phyloP scores from a whole-genome alignment of 2,329 filamentous ascomycete species.

The Conoideocrella luteorostrata region DNA sequence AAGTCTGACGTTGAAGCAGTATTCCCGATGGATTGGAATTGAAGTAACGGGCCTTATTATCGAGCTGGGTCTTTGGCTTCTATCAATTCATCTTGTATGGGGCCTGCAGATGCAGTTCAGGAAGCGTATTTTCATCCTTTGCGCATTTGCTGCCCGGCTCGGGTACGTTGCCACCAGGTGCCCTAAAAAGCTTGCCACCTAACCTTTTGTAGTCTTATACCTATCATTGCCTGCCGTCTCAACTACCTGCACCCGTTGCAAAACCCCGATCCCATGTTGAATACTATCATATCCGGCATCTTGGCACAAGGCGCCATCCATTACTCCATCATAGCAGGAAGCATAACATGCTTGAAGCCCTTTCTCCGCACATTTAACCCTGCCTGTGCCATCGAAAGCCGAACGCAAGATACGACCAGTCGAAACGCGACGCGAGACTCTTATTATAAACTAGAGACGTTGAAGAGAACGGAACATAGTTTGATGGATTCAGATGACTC shows the following conservation, averaged over 20 bases:
- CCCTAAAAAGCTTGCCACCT: background rate
- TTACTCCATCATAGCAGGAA: constrained; percentile 8
- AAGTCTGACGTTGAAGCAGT: too few species aligned
- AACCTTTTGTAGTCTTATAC: background rate
- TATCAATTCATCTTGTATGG: constrained; percentile 8
- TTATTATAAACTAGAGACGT: constrained; percentile 6
- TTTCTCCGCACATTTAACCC: constrained; percentile 9
- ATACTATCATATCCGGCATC: constrained; percentile 6
- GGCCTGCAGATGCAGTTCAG: constrained; percentile 5
- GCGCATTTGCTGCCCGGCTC: constrained; percentile 9
- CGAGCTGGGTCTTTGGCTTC: constrained; percentile 7
- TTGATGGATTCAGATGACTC: constrained; percentile 1
- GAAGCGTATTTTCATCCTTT: constrained; percentile 6
- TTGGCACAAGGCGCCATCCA: constrained; percentile 8
- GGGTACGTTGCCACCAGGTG: background rate
- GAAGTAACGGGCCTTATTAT: constrained; percentile 7
- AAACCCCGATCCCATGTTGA: constrained; percentile 2
- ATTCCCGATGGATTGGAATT: constrained; percentile 6
- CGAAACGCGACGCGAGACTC: constrained; percentile 1
- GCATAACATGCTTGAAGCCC: constrained; percentile 8
- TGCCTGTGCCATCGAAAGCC: constrained; percentile 1
- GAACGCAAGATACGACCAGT: background rate
- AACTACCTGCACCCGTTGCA: constrained; percentile 1
- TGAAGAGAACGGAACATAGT: constrained; percentile 4
- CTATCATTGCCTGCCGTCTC: constrained; percentile 6